Evolutionary conservation across 306 rosid genomes (phyloP).

Genomic region (Mimosa bimucronata): DNA sequence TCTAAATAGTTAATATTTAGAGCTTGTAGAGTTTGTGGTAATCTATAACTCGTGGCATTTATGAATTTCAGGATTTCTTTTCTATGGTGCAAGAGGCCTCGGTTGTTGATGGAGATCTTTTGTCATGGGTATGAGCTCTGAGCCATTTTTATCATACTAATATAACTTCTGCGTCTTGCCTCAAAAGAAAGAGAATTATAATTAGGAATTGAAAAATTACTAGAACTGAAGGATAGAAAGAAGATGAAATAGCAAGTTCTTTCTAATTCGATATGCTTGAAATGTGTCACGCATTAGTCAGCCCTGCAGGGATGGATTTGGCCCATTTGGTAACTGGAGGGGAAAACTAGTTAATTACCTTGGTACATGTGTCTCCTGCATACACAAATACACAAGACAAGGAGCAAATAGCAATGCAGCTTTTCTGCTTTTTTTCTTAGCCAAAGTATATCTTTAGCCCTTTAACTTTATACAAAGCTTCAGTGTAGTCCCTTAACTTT

Average conservation of each 20-base stretch:
- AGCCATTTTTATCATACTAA: slow-evolving; percentile 18
- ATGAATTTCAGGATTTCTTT: slow-evolving; percentile 70
- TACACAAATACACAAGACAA: background rate
- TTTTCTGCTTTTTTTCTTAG: background rate
- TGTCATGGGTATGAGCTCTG: slow-evolving; percentile 70
- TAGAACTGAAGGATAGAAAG: background rate
- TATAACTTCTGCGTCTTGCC: background rate
- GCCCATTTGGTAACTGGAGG: background rate
- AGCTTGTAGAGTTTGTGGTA: slow-evolving; percentile 12
- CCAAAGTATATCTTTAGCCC: too few relatives aligned
- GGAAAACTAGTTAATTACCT: background rate
- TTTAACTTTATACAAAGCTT: too few relatives aligned
- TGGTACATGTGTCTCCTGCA: background rate
- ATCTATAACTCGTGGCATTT: slow-evolving; percentile 26
- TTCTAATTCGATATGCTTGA: background rate
- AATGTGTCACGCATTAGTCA: background rate
- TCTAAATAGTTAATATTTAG: background rate
- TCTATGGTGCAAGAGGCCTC: slow-evolving; percentile 68
- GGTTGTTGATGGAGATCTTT: slow-evolving; percentile 83
- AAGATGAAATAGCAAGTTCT: background rate
- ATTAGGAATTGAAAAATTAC: background rate
- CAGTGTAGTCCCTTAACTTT: too few relatives aligned
- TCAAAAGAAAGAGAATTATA: background rate
- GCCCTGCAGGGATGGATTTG: background rate
- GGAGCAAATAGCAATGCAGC: background rate